A percentile compares a stretch with the other conserved stretches of the same genome.
These are phyloP conservation scores for Phytophthora vignae DNA, from an alignment of 352 stramenopile species.

Conservation along the genomic window DNA sequence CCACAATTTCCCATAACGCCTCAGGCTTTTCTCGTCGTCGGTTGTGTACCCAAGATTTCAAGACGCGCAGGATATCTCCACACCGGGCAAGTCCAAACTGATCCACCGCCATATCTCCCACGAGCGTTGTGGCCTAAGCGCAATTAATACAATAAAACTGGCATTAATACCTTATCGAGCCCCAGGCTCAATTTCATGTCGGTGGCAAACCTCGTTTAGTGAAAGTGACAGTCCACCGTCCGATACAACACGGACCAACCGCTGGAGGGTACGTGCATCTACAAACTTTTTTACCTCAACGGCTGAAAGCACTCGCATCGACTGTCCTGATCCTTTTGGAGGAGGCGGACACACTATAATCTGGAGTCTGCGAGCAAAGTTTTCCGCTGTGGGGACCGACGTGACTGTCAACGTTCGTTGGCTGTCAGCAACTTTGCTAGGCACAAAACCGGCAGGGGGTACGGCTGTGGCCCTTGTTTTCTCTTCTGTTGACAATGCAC, in stretches of 20 bases:
- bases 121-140: constrained; percentile 43
- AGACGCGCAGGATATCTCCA: constrained; percentile 58
- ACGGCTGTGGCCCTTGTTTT: neutral
- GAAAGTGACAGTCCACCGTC: constrained; percentile 48
- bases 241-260: constrained; percentile 49
- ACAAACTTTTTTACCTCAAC: constrained; percentile 49
- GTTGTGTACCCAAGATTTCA: constrained; percentile 50
- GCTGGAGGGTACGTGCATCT: constrained; percentile 48
- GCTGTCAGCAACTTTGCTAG: neutral
- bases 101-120: constrained; percentile 44
- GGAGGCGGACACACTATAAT: constrained; percentile 31
- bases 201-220: constrained; percentile 36
- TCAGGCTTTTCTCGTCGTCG: constrained; percentile 35
- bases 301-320: constrained; percentile 18
- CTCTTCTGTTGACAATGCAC: constrained; percentile 17
- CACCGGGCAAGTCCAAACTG: constrained; percentile 56
- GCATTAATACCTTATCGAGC: neutral
- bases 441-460: neutral
- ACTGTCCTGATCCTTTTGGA: constrained; percentile 19
- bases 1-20: constrained; percentile 49
- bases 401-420: neutral
- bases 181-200: neutral
- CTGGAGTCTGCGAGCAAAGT: constrained; percentile 45
- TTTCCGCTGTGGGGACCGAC: constrained; percentile 27
- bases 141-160: constrained; percentile 1